phyloP scores from a whole-genome alignment of 139 green algal genomes.

The Nannochloris sp. region DNA sequence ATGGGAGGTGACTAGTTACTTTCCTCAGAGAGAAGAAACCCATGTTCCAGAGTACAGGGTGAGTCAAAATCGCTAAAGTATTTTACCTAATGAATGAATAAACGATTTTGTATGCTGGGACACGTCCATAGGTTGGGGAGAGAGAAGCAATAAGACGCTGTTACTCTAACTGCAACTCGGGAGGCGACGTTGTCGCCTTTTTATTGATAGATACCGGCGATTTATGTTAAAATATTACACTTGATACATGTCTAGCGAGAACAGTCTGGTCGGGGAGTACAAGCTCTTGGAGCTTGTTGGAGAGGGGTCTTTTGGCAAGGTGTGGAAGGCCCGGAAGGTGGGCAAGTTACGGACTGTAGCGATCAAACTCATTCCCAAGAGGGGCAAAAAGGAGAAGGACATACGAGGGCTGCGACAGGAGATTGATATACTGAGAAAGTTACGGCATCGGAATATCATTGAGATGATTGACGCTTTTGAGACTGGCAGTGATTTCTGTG shows the following conservation, averaged over 20 bases:
- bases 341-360: conserved; percentile 88
- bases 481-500: conserved; percentile 88
- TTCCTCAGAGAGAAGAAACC: too few relatives aligned
- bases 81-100: too few relatives aligned
- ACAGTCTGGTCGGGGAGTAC: conserved; percentile 74
- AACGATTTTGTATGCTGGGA: too few relatives aligned
- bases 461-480: conserved; percentile 82
- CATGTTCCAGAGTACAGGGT: too few relatives aligned
- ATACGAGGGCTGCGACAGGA: conserved; percentile 82
- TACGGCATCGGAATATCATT: conserved; percentile 69
- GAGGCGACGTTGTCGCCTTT: too few relatives aligned
- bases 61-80: too few relatives aligned
- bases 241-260: not conserved
- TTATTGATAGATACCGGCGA: too few relatives aligned
- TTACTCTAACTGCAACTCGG: too few relatives aligned
- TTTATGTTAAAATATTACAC: not conserved
- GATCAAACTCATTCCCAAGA: conserved; percentile 99
- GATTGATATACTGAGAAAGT: conserved; percentile 79
- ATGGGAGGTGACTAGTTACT: too few relatives aligned
- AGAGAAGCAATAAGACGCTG: too few relatives aligned
- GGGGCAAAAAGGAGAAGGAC: conserved; percentile 87
- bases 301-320: conserved; percentile 94
- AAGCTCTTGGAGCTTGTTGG: conserved; percentile 86
- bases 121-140: too few relatives aligned
- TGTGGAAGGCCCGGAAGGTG: conserved; percentile 86